Evolutionary conservation across 208 protist species (phyloP).

Genomic region (Leishmania arabica): DNA sequence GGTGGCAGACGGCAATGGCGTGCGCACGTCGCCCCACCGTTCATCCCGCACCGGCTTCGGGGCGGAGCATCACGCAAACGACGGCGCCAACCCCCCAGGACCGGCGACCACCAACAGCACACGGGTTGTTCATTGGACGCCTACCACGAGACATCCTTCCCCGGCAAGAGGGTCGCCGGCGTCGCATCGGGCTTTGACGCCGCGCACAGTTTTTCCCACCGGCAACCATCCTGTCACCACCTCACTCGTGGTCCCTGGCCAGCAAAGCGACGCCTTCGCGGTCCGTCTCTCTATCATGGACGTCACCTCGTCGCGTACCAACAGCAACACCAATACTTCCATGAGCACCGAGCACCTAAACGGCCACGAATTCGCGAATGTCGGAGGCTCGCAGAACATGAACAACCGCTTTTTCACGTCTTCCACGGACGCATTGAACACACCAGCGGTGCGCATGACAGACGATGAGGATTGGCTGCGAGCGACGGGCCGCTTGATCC

Average conservation of each 20-base stretch:
- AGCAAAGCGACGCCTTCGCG: conserved; percentile 7
- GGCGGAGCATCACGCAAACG: background rate
- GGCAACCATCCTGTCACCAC: conserved; percentile 5
- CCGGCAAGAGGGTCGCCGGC: conserved; percentile 9
- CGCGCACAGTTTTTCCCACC: conserved; percentile 1
- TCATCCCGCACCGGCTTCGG: background rate
- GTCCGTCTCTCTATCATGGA: conserved; percentile 15
- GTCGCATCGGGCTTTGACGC: conserved; percentile 13
- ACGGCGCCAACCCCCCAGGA: background rate
- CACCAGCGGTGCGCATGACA: conserved; percentile 18
- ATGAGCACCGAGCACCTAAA: conserved; percentile 28
- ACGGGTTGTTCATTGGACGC: background rate
- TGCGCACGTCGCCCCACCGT: background rate
- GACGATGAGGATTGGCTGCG: conserved; percentile 32
- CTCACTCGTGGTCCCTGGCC: background rate
- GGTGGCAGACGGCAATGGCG: background rate
- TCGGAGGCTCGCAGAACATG: conserved; percentile 2
- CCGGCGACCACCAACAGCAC: conserved; percentile 2
- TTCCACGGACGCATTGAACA: conserved; percentile 27
- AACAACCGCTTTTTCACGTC: conserved; percentile 25
- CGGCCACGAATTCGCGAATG: conserved; percentile 4
- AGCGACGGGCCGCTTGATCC: conserved; percentile 16
- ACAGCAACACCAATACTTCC: conserved; percentile 25
- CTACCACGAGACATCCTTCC: conserved; percentile 7
- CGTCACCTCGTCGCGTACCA: conserved; percentile 10